phyloP scores from a whole-genome alignment of 2,329 filamentous ascomycete species.

The Fusarium pininemorale region DNA sequence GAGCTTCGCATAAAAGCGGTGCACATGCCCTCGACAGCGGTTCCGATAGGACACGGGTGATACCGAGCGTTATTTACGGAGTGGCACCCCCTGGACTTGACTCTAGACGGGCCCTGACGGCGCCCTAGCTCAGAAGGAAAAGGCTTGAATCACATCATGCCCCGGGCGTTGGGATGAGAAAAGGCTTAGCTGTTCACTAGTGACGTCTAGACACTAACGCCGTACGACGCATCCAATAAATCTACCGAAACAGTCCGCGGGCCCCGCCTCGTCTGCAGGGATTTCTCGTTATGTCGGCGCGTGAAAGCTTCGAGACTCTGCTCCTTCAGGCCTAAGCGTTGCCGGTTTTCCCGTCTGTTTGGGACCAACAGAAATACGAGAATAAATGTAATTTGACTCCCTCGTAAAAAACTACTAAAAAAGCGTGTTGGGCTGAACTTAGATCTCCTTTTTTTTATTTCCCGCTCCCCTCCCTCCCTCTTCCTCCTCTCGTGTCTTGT shows the following conservation, averaged over 20 bases:
- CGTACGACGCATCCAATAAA: constrained; percentile 1
- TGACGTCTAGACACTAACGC: not conserved
- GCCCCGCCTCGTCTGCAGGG: not conserved
- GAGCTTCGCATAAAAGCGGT: not conserved
- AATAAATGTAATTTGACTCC: not conserved
- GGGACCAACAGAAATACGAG: not conserved
- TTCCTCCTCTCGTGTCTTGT: not conserved
- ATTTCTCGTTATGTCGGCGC: not conserved
- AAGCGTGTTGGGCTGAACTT: not conserved
- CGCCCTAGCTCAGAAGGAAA: not conserved
- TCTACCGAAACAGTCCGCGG: not conserved
- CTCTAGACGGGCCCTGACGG: not conserved
- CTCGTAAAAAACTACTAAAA: not conserved
- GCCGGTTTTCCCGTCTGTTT: not conserved
- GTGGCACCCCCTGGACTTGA: not conserved
- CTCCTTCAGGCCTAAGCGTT: not conserved
- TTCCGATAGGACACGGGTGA: not conserved
- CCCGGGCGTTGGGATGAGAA: not conserved
- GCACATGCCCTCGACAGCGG: not conserved
- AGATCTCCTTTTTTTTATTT: not conserved
- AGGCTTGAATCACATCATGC: not conserved
- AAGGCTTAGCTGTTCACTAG: not conserved
- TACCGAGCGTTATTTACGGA: not conserved
- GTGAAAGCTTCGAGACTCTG: not conserved
- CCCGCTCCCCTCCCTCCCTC: not conserved